A percentile compares a stretch with the other conserved stretches of the same genome.
These are phyloP conservation scores for Penicillium cataractarum DNA, from an alignment of 495 filamentous ascomycete genomes.

Conservation along the genomic window DNA sequence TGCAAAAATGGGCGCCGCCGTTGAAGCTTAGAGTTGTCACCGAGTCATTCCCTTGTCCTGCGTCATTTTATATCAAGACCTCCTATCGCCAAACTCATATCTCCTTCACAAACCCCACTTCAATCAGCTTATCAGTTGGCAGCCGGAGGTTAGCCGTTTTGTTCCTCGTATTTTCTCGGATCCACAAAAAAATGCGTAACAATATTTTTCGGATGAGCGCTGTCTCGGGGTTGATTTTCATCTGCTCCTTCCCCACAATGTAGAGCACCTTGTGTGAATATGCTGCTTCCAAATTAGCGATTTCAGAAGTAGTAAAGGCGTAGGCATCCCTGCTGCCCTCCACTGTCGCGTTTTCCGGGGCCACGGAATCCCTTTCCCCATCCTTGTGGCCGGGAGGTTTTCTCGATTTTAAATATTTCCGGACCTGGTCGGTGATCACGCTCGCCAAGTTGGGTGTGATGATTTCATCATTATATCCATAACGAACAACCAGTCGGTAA, in stretches of 20 bases:
- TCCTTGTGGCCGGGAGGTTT: neutral
- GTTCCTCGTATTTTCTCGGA: conserved; percentile 68
- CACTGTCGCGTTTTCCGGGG: neutral
- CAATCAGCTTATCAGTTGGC: conserved; percentile 63
- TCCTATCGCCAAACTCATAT: conserved; percentile 17
- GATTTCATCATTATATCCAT: conserved; percentile 72
- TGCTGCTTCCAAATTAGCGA: conserved; percentile 53
- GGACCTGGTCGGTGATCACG: conserved; percentile 62
- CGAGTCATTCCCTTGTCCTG: too few relatives aligned
- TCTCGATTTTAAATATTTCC: conserved; percentile 35
- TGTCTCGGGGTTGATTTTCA: conserved; percentile 54
- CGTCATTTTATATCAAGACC: too few relatives aligned
- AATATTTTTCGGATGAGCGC: conserved; percentile 50
- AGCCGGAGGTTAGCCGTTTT: conserved; percentile 65
- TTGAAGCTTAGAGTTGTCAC: too few relatives aligned
- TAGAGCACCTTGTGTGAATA: conserved; percentile 67
- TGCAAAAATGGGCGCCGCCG: too few relatives aligned
- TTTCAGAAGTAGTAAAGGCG: neutral
- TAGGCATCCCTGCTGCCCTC: conserved; percentile 7
- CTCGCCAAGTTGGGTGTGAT: conserved; percentile 63
- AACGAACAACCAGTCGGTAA: conserved; percentile 67
- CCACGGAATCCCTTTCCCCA: neutral
- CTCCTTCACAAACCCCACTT: conserved; percentile 71
- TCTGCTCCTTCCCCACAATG: conserved; percentile 73
- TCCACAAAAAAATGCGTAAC: conserved; percentile 64